Evolutionary conservation across 192 early-diverging fungal genomes (phyloP), one percentile per base, ranked within the genome.

Genomic region (Rhizophagus clarus): DNA sequence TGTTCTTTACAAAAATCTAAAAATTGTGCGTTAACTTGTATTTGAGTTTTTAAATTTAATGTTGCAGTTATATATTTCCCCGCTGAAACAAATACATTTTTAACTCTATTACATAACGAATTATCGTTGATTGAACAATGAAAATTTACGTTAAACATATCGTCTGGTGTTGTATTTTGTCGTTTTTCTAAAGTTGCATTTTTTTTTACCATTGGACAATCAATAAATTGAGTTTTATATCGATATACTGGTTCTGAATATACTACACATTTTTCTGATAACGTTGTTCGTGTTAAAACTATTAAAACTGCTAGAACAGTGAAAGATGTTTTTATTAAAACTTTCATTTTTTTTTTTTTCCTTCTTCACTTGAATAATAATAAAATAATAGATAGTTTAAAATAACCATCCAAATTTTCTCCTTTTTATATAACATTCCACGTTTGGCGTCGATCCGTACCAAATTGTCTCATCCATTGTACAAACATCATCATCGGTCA

Each of bases 1-100:
- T 28, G 4, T 28, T 20, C 14, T 3, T 9, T 26, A 75, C 86
- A 87, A 76, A 87, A 87, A 7, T 74, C 60, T 12, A 82, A 24
- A 73, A 79, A 87, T 22, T 75, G 74, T 20, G 82, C 82, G 81
- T 87, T 84, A n/a, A 85, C 82, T 9, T 28, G 63, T n/a, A 87
- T 62, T 15, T 79, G 81, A 40, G 74, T 9, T 60, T 77, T 74
- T n/a, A 87, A 49, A 17, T 62, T 61, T 28, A 87, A 28, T 6
- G 80, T 61, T 15, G 69, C 72, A 11, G 84, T 79, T 28, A 87
- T 80, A 22, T 83, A 77, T 26, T 70, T 40, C 9, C 72, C 74
- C 20, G 86, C 84, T 45, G 70, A n/a, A 26, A 72, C 29, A 77
- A 84, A 85, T 8, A 77, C 75, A 31, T 49, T 67, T 40, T 80